Evolutionary conservation across 83 land plant species (phyloP), one percentile per base, ranked within the genome.

Genomic region (Thuja plicata): DNA sequence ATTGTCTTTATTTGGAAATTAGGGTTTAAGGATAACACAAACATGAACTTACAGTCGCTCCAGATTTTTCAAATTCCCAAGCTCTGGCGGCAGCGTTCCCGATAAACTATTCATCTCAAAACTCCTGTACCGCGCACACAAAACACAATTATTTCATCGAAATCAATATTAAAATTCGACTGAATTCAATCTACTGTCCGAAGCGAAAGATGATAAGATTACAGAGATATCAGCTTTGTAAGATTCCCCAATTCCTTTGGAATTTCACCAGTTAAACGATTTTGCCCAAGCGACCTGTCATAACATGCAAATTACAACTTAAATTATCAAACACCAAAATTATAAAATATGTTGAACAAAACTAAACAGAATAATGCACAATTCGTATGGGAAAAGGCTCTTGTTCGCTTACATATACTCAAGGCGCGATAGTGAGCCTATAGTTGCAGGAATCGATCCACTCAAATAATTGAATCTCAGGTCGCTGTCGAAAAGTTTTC

Each of bases 221-320:
- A 81, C 84, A 81, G 50, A 40, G 50, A 81, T 81, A 41, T 43
- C 50, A 81, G 45, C 5, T 41, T 81, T 1, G 27, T 81, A 43
- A 83, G 55, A 8, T 80, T 80, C 84, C 84, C 48, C 41, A 80
- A 80, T 43, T 80, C 48, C 84, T 80, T 41, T 41, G 85, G 85
- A 83, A 83, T 83, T 83, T 46, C 55, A 21, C 85, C 85, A n/a
- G 55, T 45, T 11, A 83, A 46, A 27, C 27, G 48, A 46, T 83
- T 83, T 46, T 7, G 41, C 11, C 85, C 85, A 13, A 83, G 15
- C 15, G 85, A 83, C 34, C 85, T 83, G 85, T 34, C 12, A 83
- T 24, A n/a, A n/a, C 15, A 11, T 40, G 9, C 32, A 45, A 81
- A 81, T 43, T 27, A 19, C 8, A 21, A 81, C 13, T 81, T 8